Evolutionary conservation across 805 yeast genomes (phyloP), one percentile per base, ranked within the genome.

Genomic region (Jamesozyma piceae): DNA sequence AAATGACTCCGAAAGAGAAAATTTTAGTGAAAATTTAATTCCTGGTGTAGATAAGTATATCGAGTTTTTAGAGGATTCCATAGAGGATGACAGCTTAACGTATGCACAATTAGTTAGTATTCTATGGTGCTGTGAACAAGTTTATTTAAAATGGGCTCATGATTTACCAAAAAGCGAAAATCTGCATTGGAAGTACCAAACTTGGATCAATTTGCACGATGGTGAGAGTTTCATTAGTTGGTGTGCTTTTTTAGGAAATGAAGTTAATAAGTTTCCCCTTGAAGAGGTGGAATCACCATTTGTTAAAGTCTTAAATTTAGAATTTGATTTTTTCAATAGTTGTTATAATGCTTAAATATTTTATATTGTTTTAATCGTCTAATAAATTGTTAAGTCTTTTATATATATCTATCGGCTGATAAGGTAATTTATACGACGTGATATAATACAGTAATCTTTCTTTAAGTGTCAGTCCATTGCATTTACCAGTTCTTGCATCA

Each of bases 401-500:
- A 34, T 42, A 46, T 22, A 54, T 36, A 27, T 38, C 39, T 3
- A 41, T 26, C 8, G 15, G 11, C 4, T 31, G 4, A 8, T 31
- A 17, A 8, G 37, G 26, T 19, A 39, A 5, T 13, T 33, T 32
- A 24, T 24, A 31, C 32, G 11, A 5, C 9, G n/a, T 14, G 13
- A 39, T 37, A 39, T 81, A 81, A 2, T 37, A 37, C 0, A 49
- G 47, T 2, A 80, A 51, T 35, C 88, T 66, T 5, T 69, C 65
- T n/a, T 45, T 41, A 18, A 81, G 58, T 3, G 63, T 47, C 6
- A 49, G 24, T 0, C 80, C 83, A 54, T 87, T 87, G 90, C 95
- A 86, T 6, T 42, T 28, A 18, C 69, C 74, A 0, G 48, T 50
- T 21, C 4, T 4, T 2, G 26, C 4, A 2, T 59, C 52, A 22